Base-by-base conservation (phyloP, 2,329 filamentous ascomycete genomes). In the Rhinocladiella mackenziei region DNA sequence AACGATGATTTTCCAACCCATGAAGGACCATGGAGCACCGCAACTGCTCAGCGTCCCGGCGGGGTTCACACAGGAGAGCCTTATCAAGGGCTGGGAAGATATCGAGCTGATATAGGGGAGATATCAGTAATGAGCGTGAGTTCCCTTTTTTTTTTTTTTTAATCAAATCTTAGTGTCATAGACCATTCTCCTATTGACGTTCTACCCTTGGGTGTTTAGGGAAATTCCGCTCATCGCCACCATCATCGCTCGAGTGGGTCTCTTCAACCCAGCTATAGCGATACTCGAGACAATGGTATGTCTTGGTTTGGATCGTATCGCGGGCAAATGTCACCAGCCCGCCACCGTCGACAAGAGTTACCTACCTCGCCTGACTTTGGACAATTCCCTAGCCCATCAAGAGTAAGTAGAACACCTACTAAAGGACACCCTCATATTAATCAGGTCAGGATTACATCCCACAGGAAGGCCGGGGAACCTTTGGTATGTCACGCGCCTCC, bases 341-440 rank as follows among this genome's bases (percentile, higher is more conserved):
- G 37, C 15, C 43, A 43, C 34, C 42, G 42, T 34, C 30, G 38
- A 18, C 44, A 19, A 28, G 41, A n/a, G 15, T 37, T 34, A n/a
- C 14, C 46, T 35, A 30, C 29, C n/a, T 38, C 29, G 29, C 6
- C 18, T 22, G 42, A 26, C 10, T 17, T 15, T 11, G 29, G 13
- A 20, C 17, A 14, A n/a, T 43, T 43, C 28, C 8, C 22, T 1
- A 30, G 38, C 8, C 22, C 46, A 23, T 30, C 33, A 14, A 34
- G 46, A 33, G 46, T 45, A 45, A 25, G 46, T 39, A 18, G 11
- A 9, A 28, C n/a, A 14, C 28, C 20, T 9, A 8, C 3, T n/a
- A n/a, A 7, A 7, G 5, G 10, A 14, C 17, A n/a, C 10, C 8
- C 18, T 11, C 22, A 15, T 28, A 18, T 37, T 45, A 31, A 50